Conservation (phyloP, 306 rosid species). For the Prunus mongolica region DNA sequence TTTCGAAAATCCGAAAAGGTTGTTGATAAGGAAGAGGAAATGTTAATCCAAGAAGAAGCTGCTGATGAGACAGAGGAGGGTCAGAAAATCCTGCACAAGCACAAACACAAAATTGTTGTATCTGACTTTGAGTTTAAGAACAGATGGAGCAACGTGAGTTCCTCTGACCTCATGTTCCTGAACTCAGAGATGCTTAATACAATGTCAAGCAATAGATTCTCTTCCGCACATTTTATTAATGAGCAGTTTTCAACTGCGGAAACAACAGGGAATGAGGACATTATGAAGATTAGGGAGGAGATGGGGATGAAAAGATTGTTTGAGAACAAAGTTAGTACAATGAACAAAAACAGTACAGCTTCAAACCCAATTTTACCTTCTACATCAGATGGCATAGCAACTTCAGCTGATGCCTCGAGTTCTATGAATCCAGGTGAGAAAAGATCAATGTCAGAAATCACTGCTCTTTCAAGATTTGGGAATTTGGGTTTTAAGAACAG, state of each 20-base stretch:
- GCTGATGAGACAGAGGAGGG: constrained; percentile 3
- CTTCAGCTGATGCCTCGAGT: constrained; percentile 29
- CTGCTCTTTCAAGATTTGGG: constrained; percentile 58
- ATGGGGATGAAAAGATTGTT: constrained; percentile 62
- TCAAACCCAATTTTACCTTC: constrained; percentile 19
- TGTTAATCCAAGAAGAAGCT: constrained; percentile 34
- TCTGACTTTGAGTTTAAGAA: constrained; percentile 75
- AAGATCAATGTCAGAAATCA: constrained; percentile 89
- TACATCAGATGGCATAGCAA: constrained; percentile 19
- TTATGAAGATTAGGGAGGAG: constrained; percentile 58
- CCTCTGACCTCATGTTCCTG: constrained; percentile 83
- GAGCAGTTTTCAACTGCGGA: constrained; percentile 2
- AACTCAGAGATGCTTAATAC: constrained; percentile 68
- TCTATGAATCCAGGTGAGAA: constrained; percentile 33
- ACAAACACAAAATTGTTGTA: constrained; percentile 61
- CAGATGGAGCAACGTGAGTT: constrained; percentile 85
- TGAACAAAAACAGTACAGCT: constrained; percentile 29
- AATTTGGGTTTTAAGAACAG: constrained; percentile 34
- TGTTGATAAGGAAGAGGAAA: constrained; percentile 37
- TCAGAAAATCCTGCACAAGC: constrained; percentile 47
- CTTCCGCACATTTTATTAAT: constrained; percentile 23
- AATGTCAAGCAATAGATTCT: constrained; percentile 64
- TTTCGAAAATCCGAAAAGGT: constrained; percentile 48
- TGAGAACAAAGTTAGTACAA: constrained; percentile 47
- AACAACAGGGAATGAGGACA: constrained; percentile 31